Conservation (phyloP, 805 yeast genomes). For the Teunomyces kruisii region DNA sequence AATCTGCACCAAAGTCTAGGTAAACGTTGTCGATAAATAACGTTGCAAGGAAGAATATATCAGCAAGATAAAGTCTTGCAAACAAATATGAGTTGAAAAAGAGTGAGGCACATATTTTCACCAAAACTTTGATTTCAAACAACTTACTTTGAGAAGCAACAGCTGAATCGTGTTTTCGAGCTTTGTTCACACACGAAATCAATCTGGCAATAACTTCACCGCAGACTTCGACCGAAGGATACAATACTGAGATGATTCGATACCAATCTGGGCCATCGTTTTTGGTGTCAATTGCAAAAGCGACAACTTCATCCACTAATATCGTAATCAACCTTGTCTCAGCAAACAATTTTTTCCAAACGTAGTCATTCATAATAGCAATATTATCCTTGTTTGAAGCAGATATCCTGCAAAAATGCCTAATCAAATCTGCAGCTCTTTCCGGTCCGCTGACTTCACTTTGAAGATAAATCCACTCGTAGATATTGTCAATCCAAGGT, state of each 20-base stretch:
- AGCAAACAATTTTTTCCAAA: slow-evolving; percentile 67
- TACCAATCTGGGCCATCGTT: slow-evolving; percentile 74
- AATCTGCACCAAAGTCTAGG: slow-evolving; percentile 55
- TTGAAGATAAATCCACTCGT: slow-evolving; percentile 52
- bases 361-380: slow-evolving; percentile 53
- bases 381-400: slow-evolving; percentile 48
- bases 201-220: slow-evolving; percentile 61
- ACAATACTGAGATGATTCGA: slow-evolving; percentile 59
- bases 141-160: slow-evolving; percentile 50
- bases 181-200: slow-evolving; percentile 51
- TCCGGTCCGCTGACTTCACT: slow-evolving; percentile 62
- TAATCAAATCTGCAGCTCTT: slow-evolving; percentile 56
- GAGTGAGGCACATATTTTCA: slow-evolving; percentile 59
- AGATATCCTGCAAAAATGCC: slow-evolving; percentile 62
- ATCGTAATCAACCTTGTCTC: slow-evolving; percentile 59
- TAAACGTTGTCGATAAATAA: slow-evolving; percentile 55
- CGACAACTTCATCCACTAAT: slow-evolving; percentile 71
- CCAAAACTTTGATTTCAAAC: slow-evolving; percentile 69
- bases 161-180: slow-evolving; percentile 42
- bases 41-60: slow-evolving; percentile 65
- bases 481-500: slow-evolving; percentile 75
- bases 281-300: slow-evolving; percentile 72
- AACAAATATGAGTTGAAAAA: slow-evolving; percentile 68
- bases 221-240: slow-evolving; percentile 74
- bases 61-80: slow-evolving; percentile 67